Base-by-base conservation (phyloP, 2,329 filamentous ascomycete genomes). In the Penicillium sp. region DNA sequence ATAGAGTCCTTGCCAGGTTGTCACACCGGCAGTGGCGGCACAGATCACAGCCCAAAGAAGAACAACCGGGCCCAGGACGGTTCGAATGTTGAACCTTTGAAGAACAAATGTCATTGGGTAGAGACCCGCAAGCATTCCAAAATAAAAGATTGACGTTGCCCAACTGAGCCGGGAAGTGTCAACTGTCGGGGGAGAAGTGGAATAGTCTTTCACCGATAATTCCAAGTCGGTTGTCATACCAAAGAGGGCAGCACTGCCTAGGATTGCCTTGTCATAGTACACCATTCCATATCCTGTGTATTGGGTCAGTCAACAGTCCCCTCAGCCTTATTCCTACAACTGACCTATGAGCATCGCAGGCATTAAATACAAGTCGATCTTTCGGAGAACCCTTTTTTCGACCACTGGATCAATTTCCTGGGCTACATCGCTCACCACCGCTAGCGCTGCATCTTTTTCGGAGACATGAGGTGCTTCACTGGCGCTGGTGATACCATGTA, bases 101-200 rank as follows among this genome's bases (percentile, higher is more conserved):
- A 90, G 77, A 0, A 83, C 77, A 57, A 88, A 89, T 0, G 86
- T 87, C 82, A 90, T 85, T 2, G 88, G 89, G 59, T 90, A 91
- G 3, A 89, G 76, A 0, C 89, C 89, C 0, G 82, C 85, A 2
- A 92, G 79, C 87, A 89, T 89, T 37, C 89, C 89, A 62, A 92
- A 90, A 76, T 91, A 92, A 76, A 92, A 91, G 65, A 90, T 79
- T 0, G 87, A 90, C 0, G 88, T 91, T 2, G 89, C 89, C 89
- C 88, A 92, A 62, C 82, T 86, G 29, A 92, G 81, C 11, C 89
- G 82, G 0, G 82, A 80, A 0, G 89, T 91, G 66, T 88, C 82
- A 16, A 81, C 82, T 0, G 81, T 82, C 0, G 82, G 79, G 0
- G 86, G 85, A 1, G 70, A 76, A 2, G 75, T 79, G 1, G 76